Base-by-base conservation (phyloP, 306 rosid species). In the Prunus campanulata region DNA sequence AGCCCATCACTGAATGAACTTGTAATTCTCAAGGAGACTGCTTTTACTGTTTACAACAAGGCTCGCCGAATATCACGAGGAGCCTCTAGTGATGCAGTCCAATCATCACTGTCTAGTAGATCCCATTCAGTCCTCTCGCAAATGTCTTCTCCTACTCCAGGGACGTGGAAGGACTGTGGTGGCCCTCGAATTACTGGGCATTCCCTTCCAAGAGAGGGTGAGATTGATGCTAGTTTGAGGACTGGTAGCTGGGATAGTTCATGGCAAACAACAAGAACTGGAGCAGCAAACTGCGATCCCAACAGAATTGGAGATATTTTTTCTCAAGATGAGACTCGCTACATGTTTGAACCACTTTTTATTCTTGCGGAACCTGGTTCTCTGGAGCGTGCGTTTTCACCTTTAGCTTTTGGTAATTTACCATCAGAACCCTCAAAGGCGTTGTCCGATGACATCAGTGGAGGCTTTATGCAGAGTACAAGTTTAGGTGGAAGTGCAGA, bases 341-440 rank as follows among this genome's bases (percentile, higher is more conserved):
- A 86, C 87, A 89, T 95, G 98, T 95, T 92, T 87, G 98, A 95
- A 83, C 98, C 98, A 70, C 93, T 90, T 78, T 94, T 95, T 83
- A 89, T 95, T 80, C 97, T 95, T 18, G 86, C 98, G 29, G 98
- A 92, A 80, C 95, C 98, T 54, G 98, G 98, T 80, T 92, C 98
- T 80, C 61, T 88, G 47, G 97, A 95, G 69, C 85, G 85, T 82
- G 96, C 97, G 80, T 62, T 90, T 80, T 84, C 97, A 74, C 91
- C 87, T 75, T 54, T 77, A 24, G 77, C 79, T 80, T 83, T 75
- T 85, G 85, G 91, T 76, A 88, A 86, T 67, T 85, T 81, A 35
- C 78, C 81, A 74, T 86, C 90, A 24, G 96, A 95, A 83, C 83
- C 94, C 81, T 92, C 90, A 22, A 95, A 90, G 84, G 76, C 90